A percentile compares a stretch with the other conserved stretches of the same genome.
These are phyloP conservation scores for Penicillium egyptiacum DNA, from an alignment of 495 filamentous ascomycete genomes.

Conservation along the genomic window DNA sequence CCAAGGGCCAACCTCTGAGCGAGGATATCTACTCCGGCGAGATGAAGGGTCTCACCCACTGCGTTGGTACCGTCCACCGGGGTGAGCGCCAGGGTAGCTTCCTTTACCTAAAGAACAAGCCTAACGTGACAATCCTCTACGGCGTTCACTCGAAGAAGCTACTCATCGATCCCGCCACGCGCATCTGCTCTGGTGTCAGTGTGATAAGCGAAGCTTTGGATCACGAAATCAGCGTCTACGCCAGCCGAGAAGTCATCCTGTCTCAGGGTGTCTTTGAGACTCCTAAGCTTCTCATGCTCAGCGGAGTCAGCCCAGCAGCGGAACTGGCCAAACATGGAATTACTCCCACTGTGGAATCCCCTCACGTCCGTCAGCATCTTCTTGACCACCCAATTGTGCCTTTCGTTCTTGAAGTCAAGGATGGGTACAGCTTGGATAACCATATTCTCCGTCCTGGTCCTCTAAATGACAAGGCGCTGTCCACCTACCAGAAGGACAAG, in stretches of 20 bases:
- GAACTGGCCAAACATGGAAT: constrained; percentile 54
- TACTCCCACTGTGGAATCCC: constrained; percentile 43
- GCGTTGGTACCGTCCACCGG: constrained; percentile 57
- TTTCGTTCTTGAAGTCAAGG: constrained; percentile 56
- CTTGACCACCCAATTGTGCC: constrained; percentile 58
- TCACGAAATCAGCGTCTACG: constrained; percentile 35
- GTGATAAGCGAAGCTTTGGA: constrained; percentile 44
- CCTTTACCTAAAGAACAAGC: constrained; percentile 53
- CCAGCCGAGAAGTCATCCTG: constrained; percentile 46
- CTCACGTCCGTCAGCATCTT: constrained; percentile 57
- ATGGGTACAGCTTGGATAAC: constrained; percentile 54
- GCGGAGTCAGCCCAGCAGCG: constrained; percentile 40
- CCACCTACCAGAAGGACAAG: constrained; percentile 47
- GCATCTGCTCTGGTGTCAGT: constrained; percentile 37
- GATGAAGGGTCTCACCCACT: constrained; percentile 56
- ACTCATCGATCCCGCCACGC: constrained; percentile 51
- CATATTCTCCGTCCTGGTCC: constrained; percentile 53
- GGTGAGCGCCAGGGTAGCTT: constrained; percentile 55
- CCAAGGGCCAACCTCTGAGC: constrained; percentile 49
- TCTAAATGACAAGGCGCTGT: constrained; percentile 43
- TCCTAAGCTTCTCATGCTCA: constrained; percentile 51
- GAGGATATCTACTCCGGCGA: constrained; percentile 59
- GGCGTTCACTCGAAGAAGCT: constrained; percentile 51
- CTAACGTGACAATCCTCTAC: constrained; percentile 55
- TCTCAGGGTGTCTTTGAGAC: constrained; percentile 46